Evolutionary conservation across 208 protist genomes (phyloP).

Genomic region (Vickermania ingenoplastis): DNA sequence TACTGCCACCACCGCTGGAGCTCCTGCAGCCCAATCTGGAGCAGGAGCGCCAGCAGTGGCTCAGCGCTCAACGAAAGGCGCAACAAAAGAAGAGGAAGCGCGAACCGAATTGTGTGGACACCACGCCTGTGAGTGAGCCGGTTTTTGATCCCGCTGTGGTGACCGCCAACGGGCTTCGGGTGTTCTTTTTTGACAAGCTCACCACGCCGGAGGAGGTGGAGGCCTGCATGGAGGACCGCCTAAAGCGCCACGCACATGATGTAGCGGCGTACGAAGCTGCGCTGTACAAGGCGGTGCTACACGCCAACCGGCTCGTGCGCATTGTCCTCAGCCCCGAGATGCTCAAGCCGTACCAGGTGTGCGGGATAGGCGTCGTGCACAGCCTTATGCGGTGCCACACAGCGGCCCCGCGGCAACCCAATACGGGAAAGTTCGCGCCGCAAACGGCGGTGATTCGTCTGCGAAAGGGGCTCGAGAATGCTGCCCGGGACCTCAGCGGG

Average conservation of each 20-base stretch:
- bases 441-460: conserved; percentile 83
- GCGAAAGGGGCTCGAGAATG: conserved; percentile 72
- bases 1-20: conserved; percentile 32
- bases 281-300: conserved; percentile 57
- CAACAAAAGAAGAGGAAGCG: conserved; percentile 9
- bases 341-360: conserved; percentile 64
- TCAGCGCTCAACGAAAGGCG: conserved; percentile 3
- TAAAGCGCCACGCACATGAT: conserved; percentile 50
- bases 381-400: conserved; percentile 79
- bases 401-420: conserved; percentile 71
- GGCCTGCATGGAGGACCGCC: conserved; percentile 49
- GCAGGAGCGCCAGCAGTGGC: conserved; percentile 19
- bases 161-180: conserved; percentile 29
- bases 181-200: conserved; percentile 86
- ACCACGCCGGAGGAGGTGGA: conserved; percentile 56
- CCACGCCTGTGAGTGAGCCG: not conserved
- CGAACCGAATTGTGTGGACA: too few relatives aligned
- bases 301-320: conserved; percentile 61
- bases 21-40: conserved; percentile 28
- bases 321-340: conserved; percentile 58
- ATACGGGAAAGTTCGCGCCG: conserved; percentile 56
- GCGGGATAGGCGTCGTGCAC: conserved; percentile 75
- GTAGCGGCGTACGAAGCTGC: conserved; percentile 62
- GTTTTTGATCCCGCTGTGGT: conserved; percentile 24
- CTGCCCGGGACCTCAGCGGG: conserved; percentile 58